These are phyloP conservation scores for Yarrowia deformans DNA, from an alignment of 805 yeast species.

Conservation along the genomic window DNA sequence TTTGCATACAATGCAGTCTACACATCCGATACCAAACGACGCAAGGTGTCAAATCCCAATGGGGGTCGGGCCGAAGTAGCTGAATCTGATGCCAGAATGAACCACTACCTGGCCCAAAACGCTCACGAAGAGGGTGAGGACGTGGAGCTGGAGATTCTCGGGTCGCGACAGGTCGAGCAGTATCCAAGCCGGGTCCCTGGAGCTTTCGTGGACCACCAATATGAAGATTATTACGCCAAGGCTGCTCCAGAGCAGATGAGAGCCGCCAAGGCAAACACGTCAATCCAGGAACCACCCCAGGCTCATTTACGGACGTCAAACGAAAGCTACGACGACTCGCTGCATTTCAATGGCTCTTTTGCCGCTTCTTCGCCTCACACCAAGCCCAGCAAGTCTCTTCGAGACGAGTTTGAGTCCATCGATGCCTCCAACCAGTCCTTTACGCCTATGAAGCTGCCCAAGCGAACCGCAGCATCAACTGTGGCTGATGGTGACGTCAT, in stretches of 20 bases:
- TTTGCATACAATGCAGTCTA: slow-evolving; percentile 25
- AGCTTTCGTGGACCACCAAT: slow-evolving; percentile 28
- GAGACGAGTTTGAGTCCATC: slow-evolving; percentile 21
- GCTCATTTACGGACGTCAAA: slow-evolving; percentile 19
- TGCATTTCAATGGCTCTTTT: slow-evolving; percentile 30
- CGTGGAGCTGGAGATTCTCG: slow-evolving; percentile 21
- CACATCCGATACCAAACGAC: slow-evolving; percentile 28
- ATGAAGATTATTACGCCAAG: slow-evolving; percentile 19
- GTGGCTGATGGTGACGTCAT: background rate
- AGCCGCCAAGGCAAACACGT: slow-evolving; percentile 10
- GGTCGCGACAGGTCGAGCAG: slow-evolving; percentile 12
- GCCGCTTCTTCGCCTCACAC: slow-evolving; percentile 22
- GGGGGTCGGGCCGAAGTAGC: background rate
- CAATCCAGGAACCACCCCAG: slow-evolving; percentile 29
- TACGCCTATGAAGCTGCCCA: slow-evolving; percentile 33
- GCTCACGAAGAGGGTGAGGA: slow-evolving; percentile 24
- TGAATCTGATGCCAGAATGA: slow-evolving; percentile 11
- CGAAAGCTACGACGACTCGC: slow-evolving; percentile 13
- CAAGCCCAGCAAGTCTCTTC: slow-evolving; percentile 10
- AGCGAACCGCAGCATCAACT: background rate
- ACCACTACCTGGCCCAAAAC: slow-evolving; percentile 8
- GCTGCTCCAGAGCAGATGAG: slow-evolving; percentile 34
- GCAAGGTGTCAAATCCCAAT: background rate
- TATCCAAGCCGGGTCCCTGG: slow-evolving; percentile 15
- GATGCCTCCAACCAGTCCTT: slow-evolving; percentile 16